Evolutionary conservation across 495 filamentous ascomycete species (phyloP), one percentile per base, ranked within the genome.

Genomic region (Emericellopsis terricola): DNA sequence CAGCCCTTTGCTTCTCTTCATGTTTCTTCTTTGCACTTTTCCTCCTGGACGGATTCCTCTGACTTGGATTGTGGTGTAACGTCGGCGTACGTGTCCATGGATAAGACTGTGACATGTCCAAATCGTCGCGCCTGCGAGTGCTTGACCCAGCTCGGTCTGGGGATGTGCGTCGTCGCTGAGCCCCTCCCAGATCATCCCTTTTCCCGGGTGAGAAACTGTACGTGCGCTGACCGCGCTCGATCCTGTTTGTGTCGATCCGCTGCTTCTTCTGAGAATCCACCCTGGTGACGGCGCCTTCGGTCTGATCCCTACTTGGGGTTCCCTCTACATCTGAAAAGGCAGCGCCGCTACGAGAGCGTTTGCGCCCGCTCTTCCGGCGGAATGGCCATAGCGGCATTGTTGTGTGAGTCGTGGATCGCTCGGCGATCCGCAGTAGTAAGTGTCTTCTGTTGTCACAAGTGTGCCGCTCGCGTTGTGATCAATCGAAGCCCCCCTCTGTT

Each of bases 361-460:
- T 60, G 43, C 60, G 55, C 38, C 57, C 56, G 59, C 62, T 72
- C 51, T 64, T 78, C 37, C 76, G 73, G 52, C 77, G 65, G 52
- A 82, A 85, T 21, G 74, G 79, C 79, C 79, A 85, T 59, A 82
- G 59, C 48, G 71, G 69, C 77, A 81, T 82, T 62, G 60, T 48
- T 41, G 15, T 15, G 18, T 8, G 18, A n/a, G n/a, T n/a, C n/a
- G n/a, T n/a, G n/a, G n/a, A n/a, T n/a, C n/a, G n/a, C n/a, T n/a
- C n/a, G n/a, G n/a, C n/a, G n/a, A n/a, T n/a, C n/a, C n/a, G n/a
- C n/a, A n/a, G n/a, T n/a, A n/a, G n/a, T n/a, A n/a, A n/a, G n/a
- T n/a, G n/a, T n/a, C n/a, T n/a, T n/a, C n/a, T n/a, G n/a, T n/a
- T n/a, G n/a, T n/a, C n/a, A n/a, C n/a, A n/a, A n/a, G n/a, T n/a